Base-by-base conservation (phyloP, 2,329 filamentous ascomycete species). In the Nothophoma quercina region DNA sequence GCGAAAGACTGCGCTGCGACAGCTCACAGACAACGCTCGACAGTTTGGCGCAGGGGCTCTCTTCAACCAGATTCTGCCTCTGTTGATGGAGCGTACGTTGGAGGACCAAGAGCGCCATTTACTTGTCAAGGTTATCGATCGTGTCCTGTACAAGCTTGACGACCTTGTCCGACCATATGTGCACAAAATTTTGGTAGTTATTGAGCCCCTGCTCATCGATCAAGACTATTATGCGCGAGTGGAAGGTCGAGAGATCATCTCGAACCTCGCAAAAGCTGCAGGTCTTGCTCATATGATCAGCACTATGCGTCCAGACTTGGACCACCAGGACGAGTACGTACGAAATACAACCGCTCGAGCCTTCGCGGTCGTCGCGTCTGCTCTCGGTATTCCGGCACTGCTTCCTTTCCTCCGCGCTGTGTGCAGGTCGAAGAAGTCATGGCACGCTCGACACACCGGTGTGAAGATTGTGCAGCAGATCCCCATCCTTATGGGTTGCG, bases 391-490 rank as follows among this genome's bases (percentile, higher is more conserved):
- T 49, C 95, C 95, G 3, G 93, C 95, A 8, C 85, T 99, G 38
- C 85, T 99, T 21, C 95, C 95, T 2, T 99, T 99, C 82, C 81
- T 99, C 33, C 87, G 93, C 67, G 95, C 96, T 55, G 95, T 99
- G 15, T 99, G 95, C 73, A 88, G 92, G 73, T 96, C 92, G 78
- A 98, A 98, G 78, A 99, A 99, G 77, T 98, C 95, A 50, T 99
- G 95, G 95, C 93, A 98, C 73, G 95, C 95, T 45, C 85, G 95
- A 57, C 95, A 99, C 74, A 99, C 95, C 2, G 95, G 95, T 78
- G 95, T 99, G 61, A 99, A 99, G 81, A 99, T 99, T 71, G 90
- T 99, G 13, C 95, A 99, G 74, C 95, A 99, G 72, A 98, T 99
- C 67, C 93, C 95, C 18, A 99, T 99, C 63, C 80, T 99, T 5